Evolutionary conservation across 495 filamentous ascomycete species (phyloP), one percentile per base, ranked within the genome.

Genomic region (Daldinia childiae): DNA sequence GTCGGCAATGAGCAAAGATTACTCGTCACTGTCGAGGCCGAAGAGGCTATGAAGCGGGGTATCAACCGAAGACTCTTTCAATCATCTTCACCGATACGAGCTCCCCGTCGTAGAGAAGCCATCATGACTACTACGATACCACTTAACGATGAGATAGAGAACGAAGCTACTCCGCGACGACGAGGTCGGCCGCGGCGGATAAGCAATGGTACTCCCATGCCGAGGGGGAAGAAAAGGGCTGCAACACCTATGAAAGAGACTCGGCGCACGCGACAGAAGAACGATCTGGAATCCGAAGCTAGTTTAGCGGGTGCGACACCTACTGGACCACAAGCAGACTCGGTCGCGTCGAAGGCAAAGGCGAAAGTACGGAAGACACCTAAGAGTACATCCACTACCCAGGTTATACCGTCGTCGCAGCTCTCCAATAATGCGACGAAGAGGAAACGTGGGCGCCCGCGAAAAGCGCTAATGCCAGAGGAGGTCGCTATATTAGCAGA

Each of bases 21-120:
- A 30, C 77, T 78, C 52, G 85, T 87, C 43, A 87, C 86, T 0
- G 83, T 88, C 48, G 83, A 88, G 69, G 82, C 85, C 2, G 84
- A 82, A 12, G 72, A 80, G 30, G 74, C 75, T 39, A 54, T 75
- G 38, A 64, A 48, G 62, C 57, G 66, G 45, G 72, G 72, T 50
- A 71, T 79, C 14, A 81, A 71, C 62, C 82, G 80, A 60, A 78
- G 74, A 26, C 72, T 84, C 41, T 85, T 84, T 62, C 78, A 74
- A 21, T 76, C 81, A 12, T 73, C 78, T 9, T 76, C 75, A 1
- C 80, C 82, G 6, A 76, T 63, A 14, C 76, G 76, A 58, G 63
- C 65, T 19, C 54, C 65, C 21, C 75, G 73, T 51, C 73, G 72
- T 21, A 62, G 58, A 41, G 74, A 78, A 12, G 19, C 68, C 15